Percentiles rank a stretch among this genome's conserved stretches.
phyloP scores from a whole-genome alignment of 2,329 filamentous ascomycete species.

The Cladosporium sp. region DNA sequence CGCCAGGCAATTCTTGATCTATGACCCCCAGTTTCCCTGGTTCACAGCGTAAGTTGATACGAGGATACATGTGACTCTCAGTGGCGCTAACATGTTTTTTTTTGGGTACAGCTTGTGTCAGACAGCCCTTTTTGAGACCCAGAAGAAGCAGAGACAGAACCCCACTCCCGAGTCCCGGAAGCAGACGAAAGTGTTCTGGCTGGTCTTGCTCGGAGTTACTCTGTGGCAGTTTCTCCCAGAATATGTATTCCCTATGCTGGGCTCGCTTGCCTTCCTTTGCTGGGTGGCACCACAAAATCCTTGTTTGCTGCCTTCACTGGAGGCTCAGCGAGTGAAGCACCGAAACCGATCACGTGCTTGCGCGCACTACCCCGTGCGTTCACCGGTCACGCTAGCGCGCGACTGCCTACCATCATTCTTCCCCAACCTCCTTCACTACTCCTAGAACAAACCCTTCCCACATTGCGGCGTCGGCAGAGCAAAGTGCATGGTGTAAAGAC shows the following conservation, averaged over 20 bases:
- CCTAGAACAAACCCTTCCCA: too few species aligned
- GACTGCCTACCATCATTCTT: too few species aligned
- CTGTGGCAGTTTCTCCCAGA: constrained; percentile 65
- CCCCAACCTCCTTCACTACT: too few species aligned
- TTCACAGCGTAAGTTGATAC: constrained; percentile 50
- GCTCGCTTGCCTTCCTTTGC: constrained; percentile 62
- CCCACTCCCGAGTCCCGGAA: constrained; percentile 52
- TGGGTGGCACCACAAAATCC: too few species aligned
- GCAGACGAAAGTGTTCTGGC: constrained; percentile 60
- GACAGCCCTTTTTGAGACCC: constrained; percentile 60
- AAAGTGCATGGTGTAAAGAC: too few species aligned
- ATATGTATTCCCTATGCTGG: constrained; percentile 60
- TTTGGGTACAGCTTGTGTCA: constrained; percentile 32
- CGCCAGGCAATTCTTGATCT: constrained; percentile 58
- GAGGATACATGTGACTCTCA: neutral
- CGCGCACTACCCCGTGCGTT: too few species aligned
- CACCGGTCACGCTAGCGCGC: too few species aligned
- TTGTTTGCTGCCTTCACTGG: too few species aligned
- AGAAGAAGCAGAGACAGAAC: constrained; percentile 52
- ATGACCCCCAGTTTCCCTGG: constrained; percentile 59
- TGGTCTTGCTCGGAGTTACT: constrained; percentile 53
- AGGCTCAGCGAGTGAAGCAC: too few species aligned
- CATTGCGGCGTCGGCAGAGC: too few species aligned
- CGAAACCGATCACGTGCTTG: too few species aligned
- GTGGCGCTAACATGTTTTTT: neutral